Conservation (phyloP, 345 rosid species). For the Garcia nutans region DNA sequence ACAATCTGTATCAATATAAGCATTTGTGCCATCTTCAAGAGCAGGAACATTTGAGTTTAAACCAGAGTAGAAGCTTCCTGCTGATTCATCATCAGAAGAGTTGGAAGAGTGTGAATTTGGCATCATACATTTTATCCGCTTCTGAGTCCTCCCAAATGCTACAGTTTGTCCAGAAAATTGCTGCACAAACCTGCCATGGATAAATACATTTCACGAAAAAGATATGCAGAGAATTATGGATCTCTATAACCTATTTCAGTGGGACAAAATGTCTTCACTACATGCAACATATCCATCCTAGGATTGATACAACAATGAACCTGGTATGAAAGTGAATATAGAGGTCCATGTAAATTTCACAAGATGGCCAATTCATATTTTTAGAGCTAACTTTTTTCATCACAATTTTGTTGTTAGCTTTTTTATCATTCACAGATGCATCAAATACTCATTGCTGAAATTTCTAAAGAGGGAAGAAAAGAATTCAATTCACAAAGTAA, state of each 20-base stretch:
- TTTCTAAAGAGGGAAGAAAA: no score
- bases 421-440: no score
- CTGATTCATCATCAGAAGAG: constrained; percentile 28
- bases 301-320: background rate
- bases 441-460: no score
- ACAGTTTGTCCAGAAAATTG: constrained; percentile 50
- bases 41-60: constrained; percentile 25
- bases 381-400: no score
- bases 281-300: background rate
- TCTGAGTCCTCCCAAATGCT: constrained; percentile 68
- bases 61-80: constrained; percentile 16
- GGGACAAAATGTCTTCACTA: constrained; percentile 7
- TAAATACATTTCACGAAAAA: constrained; percentile 9
- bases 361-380: no score
- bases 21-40: constrained; percentile 14
- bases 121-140: constrained; percentile 66
- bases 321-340: background rate
- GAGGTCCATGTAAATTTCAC: no score
- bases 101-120: constrained; percentile 31
- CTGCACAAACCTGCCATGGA: constrained; percentile 60
- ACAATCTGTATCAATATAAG: constrained; percentile 24
- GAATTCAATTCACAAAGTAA: no score
- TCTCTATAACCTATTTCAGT: background rate
- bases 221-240: background rate
- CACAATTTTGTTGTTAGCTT: no score